A percentile compares a stretch with the other conserved stretches of the same genome.
Conservation (phyloP, 345 rosid species). For the Murraya paniculata region DNA sequence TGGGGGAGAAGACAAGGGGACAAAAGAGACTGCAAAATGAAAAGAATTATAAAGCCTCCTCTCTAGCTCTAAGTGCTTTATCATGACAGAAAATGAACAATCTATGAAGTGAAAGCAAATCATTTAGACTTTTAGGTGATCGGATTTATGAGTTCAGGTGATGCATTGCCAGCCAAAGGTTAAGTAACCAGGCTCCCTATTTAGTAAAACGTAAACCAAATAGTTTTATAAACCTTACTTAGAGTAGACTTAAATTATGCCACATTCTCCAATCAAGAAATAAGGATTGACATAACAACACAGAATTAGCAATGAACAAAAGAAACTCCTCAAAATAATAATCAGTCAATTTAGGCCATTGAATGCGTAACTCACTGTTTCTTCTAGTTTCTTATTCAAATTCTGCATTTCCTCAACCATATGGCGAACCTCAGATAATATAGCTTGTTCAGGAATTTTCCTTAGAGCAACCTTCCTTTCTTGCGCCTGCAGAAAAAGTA, state of each 20-base stretch:
- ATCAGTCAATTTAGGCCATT: not conserved
- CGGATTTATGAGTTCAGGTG: not conserved
- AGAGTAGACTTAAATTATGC: not conserved
- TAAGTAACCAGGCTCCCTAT: not conserved
- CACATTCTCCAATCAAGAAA: not conserved
- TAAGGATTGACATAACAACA: not conserved
- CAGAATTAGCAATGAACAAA: not conserved
- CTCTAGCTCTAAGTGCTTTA: not conserved
- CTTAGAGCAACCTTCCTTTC: slow-evolving; percentile 63
- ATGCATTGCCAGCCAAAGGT: not conserved
- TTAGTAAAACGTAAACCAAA: not conserved
- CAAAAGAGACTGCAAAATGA: not conserved
- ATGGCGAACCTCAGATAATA: slow-evolving; percentile 72
- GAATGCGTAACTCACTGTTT: slow-evolving; percentile 52
- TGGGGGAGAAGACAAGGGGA: not conserved
- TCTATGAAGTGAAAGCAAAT: not conserved
- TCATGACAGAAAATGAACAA: not conserved
- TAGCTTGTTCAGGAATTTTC: slow-evolving; percentile 73
- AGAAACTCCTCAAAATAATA: not conserved
- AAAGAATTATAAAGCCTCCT: not conserved
- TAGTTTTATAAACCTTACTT: not conserved
- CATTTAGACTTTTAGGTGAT: not conserved
- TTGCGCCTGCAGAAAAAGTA: slow-evolving; percentile 51
- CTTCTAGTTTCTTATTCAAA: slow-evolving; percentile 76
- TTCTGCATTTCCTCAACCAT: slow-evolving; percentile 94